Evolutionary conservation across 306 rosid genomes (phyloP).

Genomic region (Sphenostylis stenocarpa): DNA sequence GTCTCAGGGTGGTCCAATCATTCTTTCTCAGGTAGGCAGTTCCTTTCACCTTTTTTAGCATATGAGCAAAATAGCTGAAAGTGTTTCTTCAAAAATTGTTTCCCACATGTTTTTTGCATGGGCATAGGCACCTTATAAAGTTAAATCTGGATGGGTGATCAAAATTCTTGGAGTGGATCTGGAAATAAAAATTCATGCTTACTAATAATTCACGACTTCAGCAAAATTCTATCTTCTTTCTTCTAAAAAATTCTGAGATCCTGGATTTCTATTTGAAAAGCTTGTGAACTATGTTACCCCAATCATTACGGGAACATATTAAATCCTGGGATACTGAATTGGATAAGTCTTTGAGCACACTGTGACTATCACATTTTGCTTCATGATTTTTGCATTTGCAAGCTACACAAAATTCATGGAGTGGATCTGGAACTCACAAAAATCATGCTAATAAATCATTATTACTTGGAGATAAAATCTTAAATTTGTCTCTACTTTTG

Average conservation of each 20-base stretch:
- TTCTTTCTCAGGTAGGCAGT: constrained; percentile 80
- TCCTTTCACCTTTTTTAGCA: constrained; percentile 13
- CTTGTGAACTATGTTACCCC: background rate
- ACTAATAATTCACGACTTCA: background rate
- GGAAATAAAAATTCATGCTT: background rate
- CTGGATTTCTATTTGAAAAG: background rate
- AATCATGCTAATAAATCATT: constrained; percentile 8
- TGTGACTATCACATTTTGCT: too few species aligned
- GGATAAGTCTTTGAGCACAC: too few species aligned
- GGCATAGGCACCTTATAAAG: background rate
- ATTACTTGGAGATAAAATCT: constrained; percentile 7
- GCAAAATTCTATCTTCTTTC: background rate
- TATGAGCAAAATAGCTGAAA: background rate
- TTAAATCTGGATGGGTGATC: background rate
- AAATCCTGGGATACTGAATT: background rate
- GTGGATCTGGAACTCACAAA: background rate
- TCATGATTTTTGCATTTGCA: background rate
- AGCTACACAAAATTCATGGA: background rate
- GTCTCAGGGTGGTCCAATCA: constrained; percentile 97
- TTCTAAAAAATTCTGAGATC: background rate
- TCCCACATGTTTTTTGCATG: constrained; percentile 13
- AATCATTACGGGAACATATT: background rate
- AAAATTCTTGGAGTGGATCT: constrained; percentile 15
- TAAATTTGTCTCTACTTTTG: background rate
- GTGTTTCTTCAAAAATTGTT: constrained; percentile 20